Percentiles rank a stretch among this genome's conserved stretches.
These are phyloP conservation scores for Corniculantispora saksenae DNA, from an alignment of 2,329 filamentous ascomycete genomes.

Conservation along the genomic window DNA sequence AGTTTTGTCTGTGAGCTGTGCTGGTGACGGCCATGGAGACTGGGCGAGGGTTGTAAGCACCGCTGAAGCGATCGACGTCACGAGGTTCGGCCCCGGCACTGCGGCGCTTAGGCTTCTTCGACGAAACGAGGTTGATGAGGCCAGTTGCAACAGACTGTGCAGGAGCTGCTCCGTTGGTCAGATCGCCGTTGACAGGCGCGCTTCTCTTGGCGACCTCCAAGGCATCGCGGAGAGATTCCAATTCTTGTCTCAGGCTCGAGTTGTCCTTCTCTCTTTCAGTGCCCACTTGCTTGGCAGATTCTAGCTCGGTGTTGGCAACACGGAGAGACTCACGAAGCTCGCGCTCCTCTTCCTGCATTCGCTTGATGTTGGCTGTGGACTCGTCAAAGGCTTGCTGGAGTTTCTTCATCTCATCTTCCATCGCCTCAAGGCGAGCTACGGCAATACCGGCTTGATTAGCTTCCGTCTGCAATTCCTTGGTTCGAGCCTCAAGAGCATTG, in stretches of 20 bases:
- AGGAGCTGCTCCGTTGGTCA: slow-evolving; percentile 39
- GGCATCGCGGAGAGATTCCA: slow-evolving; percentile 88
- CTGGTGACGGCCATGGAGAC: slow-evolving; percentile 89
- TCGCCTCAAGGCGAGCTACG: slow-evolving; percentile 81
- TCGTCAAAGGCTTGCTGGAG: slow-evolving; percentile 88
- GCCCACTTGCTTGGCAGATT: slow-evolving; percentile 73
- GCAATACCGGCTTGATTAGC: slow-evolving; percentile 97
- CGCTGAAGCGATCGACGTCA: slow-evolving; percentile 86
- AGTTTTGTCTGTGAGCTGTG: slow-evolving; percentile 66
- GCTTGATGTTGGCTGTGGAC: slow-evolving; percentile 84
- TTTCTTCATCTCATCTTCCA: slow-evolving; percentile 95
- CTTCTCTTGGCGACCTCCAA: slow-evolving; percentile 82
- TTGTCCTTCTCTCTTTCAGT: slow-evolving; percentile 83
- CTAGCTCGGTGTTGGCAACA: slow-evolving; percentile 76
- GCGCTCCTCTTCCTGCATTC: slow-evolving; percentile 92
- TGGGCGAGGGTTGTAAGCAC: slow-evolving; percentile 88
- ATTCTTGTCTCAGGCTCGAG: slow-evolving; percentile 78
- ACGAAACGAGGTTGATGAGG: slow-evolving; percentile 93
- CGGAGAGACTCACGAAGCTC: slow-evolving; percentile 80
- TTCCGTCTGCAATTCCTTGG: slow-evolving; percentile 93
- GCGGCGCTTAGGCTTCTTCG: slow-evolving; percentile 94
- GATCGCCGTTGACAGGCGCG: slow-evolving; percentile 69
- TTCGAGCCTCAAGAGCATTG: slow-evolving; percentile 82
- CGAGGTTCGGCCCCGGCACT: slow-evolving; percentile 86
- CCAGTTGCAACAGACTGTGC: slow-evolving; percentile 64